Evolutionary conservation across 768 basidiomycete genomes (phyloP).

Genomic region (Dioszegia hungarica): DNA sequence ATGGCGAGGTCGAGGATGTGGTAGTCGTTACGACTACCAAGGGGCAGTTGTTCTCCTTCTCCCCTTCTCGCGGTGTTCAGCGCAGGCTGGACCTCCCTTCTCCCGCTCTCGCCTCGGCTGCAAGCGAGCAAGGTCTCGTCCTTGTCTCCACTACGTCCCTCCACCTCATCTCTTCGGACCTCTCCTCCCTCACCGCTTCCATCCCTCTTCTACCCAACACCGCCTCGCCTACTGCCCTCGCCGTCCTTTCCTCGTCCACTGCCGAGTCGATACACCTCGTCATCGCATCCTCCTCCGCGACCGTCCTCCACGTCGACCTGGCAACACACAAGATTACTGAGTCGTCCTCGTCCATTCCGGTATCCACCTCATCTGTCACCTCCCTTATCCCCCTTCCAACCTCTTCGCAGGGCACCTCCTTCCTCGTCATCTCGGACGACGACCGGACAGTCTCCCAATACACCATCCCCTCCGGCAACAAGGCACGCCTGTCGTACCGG

Average conservation of each 20-base stretch:
- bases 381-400: slow-evolving; percentile 28
- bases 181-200: slow-evolving; percentile 14
- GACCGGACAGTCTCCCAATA: slow-evolving; percentile 42
- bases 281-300: slow-evolving; percentile 26
- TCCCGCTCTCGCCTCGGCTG: slow-evolving; percentile 26
- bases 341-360: slow-evolving; percentile 32
- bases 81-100: slow-evolving; percentile 20
- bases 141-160: slow-evolving; percentile 22
- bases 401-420: slow-evolving; percentile 21
- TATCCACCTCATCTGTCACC: slow-evolving; percentile 34
- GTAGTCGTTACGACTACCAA: slow-evolving; percentile 29
- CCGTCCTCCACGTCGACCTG: slow-evolving; percentile 27
- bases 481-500: slow-evolving; percentile 31
- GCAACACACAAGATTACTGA: slow-evolving; percentile 20
- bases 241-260: slow-evolving; percentile 25
- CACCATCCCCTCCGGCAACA: slow-evolving; percentile 23
- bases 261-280: slow-evolving; percentile 24
- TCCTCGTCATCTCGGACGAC: slow-evolving; percentile 34
- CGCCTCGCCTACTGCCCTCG: slow-evolving; percentile 21
- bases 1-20: slow-evolving; percentile 26
- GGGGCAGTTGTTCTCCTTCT: slow-evolving; percentile 26
- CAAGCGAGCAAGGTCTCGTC: slow-evolving; percentile 20
- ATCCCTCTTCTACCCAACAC: slow-evolving; percentile 19
- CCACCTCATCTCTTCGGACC: slow-evolving; percentile 22
- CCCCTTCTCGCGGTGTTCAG: slow-evolving; percentile 21